These are phyloP conservation scores for Tolypocladium guangdongense DNA, from an alignment of 2,329 filamentous ascomycete genomes.

Conservation along the genomic window DNA sequence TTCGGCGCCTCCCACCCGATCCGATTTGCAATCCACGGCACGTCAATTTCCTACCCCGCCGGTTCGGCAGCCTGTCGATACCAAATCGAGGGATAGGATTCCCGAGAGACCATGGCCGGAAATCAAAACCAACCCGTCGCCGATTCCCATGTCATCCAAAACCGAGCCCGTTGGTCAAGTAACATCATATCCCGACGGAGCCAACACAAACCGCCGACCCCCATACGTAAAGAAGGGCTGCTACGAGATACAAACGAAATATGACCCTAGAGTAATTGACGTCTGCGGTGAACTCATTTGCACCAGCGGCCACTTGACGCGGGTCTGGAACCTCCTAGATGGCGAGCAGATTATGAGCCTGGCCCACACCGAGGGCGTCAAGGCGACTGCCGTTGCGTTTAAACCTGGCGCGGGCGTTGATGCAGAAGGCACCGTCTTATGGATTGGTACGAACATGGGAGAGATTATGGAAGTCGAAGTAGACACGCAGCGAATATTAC, in stretches of 20 bases:
- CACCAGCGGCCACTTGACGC: conserved; percentile 75
- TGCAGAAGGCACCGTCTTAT: conserved; percentile 71
- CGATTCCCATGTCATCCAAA: conserved; percentile 10
- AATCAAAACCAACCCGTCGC: conserved; percentile 1
- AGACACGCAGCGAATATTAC: conserved; percentile 56
- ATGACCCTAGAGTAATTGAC: conserved; percentile 78
- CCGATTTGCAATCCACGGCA: conserved; percentile 14
- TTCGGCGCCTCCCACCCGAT: conserved; percentile 14
- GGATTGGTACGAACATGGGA: conserved; percentile 82
- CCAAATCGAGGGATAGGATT: conserved; percentile 24
- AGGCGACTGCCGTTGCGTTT: conserved; percentile 71
- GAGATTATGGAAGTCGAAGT: conserved; percentile 88
- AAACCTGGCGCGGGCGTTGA: conserved; percentile 69
- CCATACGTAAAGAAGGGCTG: conserved; percentile 62
- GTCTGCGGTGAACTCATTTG: conserved; percentile 82
- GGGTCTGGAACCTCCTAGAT: conserved; percentile 76
- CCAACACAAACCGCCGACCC: conserved; percentile 72
- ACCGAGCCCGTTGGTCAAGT: conserved; percentile 37
- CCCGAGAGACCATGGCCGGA: conserved; percentile 14
- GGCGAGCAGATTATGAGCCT: conserved; percentile 75
- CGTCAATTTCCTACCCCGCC: conserved; percentile 20
- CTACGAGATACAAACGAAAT: conserved; percentile 71
- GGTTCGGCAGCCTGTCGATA: conserved; percentile 17
- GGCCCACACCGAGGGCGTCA: conserved; percentile 74
- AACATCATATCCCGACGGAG: conserved; percentile 71